Percentiles rank a stretch among this genome's conserved stretches.
phyloP scores from a whole-genome alignment of 108 stramenopile species.

The Nitzschia sp. region DNA sequence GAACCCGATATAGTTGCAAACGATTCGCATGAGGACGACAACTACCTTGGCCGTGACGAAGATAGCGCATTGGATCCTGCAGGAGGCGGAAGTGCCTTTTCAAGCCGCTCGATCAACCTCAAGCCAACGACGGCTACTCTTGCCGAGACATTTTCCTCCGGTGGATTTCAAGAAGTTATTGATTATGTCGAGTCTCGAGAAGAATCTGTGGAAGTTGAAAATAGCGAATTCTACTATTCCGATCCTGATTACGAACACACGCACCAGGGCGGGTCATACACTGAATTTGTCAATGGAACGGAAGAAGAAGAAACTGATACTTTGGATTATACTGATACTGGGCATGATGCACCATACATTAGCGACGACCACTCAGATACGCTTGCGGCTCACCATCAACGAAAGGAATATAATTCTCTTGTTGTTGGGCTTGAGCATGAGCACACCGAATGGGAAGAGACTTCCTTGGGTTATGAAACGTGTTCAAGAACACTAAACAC shows the following conservation, averaged over 20 bases:
- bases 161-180: constrained; percentile 1
- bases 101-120: constrained; percentile 10
- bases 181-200: background rate
- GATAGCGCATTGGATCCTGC: too few species aligned
- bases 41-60: background rate
- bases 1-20: background rate
- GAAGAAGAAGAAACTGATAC: constrained; percentile 16
- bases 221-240: background rate
- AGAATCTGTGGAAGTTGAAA: background rate
- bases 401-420: background rate
- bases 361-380: background rate
- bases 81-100: too few species aligned
- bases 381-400: background rate
- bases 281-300: constrained; percentile 8
- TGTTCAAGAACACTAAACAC: constrained; percentile 19
- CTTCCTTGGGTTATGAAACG: constrained; percentile 3
- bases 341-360: background rate
- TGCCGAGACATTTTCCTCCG: constrained; percentile 33
- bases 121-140: constrained; percentile 29
- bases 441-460: constrained; percentile 15
- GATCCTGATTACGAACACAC: background rate
- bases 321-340: constrained; percentile 11
- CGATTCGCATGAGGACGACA: background rate
- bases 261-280: background rate
- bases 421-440: too few species aligned